Evolutionary conservation across 768 basidiomycete species (phyloP), one percentile per base, ranked within the genome.

Genomic region (Asterophora lycoperdoides): DNA sequence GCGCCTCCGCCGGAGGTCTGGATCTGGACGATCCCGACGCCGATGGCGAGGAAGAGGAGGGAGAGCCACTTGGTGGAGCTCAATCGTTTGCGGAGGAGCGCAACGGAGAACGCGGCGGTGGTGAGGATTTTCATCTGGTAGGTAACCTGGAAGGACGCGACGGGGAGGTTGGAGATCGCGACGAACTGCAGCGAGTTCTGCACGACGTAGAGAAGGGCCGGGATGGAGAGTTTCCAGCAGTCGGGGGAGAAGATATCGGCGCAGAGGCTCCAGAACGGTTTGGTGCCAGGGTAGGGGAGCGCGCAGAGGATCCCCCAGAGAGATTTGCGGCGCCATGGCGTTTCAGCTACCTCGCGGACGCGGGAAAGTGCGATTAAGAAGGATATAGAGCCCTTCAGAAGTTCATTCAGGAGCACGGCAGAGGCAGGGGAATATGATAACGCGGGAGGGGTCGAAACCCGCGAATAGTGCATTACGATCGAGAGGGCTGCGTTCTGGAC

Each of bases 61-160:
- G 92, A 80, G 15, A 91, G 65, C 95, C 96, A 98, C 63, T 97
- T 93, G 2, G 76, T 75, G 0, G 77, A 67, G 26, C 76, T 76
- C 34, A 98, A 73, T 59, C 77, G 79, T 62, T 77, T 89, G 35
- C 92, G 83, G 13, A 95, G 79, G 52, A 97, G 76, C 1, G 80
- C 68, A 46, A 95, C 92, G 37, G 89, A 91, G 66, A 94, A 94
- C 43, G 87, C 91, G 17, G 93, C 94, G 13, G 93, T 97, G 41
- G 93, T 97, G 48, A 97, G 78, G 64, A 97, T 97, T 68, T 97
- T 97, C 93, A 97, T 94, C 69, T 97, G 93, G 65, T 97, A 95
- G 8, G 89, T 90, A 54, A 97, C 93, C 65, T 98, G 95, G 72
- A 97, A 99, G 2, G 95, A 92, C 11, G 96, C 95, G 45, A 93